These are phyloP conservation scores for Moesziomyces globuligerus DNA, from an alignment of 1,284 basidiomycete genomes.

Conservation along the genomic window DNA sequence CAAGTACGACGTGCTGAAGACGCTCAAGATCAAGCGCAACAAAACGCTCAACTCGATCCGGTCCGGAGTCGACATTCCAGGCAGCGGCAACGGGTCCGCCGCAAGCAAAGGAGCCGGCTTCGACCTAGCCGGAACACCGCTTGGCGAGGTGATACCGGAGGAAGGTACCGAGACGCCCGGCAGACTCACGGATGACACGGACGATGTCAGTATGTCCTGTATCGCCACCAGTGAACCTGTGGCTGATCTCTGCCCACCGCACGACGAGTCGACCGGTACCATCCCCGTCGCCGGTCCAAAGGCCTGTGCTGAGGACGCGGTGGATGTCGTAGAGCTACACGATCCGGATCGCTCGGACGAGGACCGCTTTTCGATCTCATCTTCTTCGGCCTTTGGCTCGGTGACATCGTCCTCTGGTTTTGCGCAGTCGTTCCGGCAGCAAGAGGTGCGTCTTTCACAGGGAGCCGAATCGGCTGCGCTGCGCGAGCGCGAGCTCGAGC, in stretches of 20 bases:
- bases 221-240: conserved; percentile 2
- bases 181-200: not conserved
- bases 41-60: conserved; percentile 24
- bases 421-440: conserved; percentile 11
- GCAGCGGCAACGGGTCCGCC: not conserved
- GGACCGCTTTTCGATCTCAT: conserved; percentile 45
- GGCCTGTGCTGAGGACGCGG: not conserved
- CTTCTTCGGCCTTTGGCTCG: conserved; percentile 50
- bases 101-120: conserved; percentile 1
- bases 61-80: conserved; percentile 26
- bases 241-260: not conserved
- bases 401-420: conserved; percentile 36
- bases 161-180: conserved; percentile 10
- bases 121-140: conserved; percentile 8
- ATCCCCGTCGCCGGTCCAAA: not conserved
- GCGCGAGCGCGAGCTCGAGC: conserved; percentile 31
- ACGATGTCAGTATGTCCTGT: conserved; percentile 9
- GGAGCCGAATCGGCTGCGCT: conserved; percentile 15
- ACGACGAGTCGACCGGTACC: not conserved
- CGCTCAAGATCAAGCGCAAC: conserved; percentile 67
- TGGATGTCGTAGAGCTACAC: conserved; percentile 1
- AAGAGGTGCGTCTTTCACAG: conserved; percentile 9
- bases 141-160: conserved; percentile 40
- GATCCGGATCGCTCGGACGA: conserved; percentile 43
- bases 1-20: conserved; percentile 79